Evolutionary conservation across 139 green algal genomes (phyloP), one percentile per base, ranked within the genome.

Genomic region (Marvania coccoides): DNA sequence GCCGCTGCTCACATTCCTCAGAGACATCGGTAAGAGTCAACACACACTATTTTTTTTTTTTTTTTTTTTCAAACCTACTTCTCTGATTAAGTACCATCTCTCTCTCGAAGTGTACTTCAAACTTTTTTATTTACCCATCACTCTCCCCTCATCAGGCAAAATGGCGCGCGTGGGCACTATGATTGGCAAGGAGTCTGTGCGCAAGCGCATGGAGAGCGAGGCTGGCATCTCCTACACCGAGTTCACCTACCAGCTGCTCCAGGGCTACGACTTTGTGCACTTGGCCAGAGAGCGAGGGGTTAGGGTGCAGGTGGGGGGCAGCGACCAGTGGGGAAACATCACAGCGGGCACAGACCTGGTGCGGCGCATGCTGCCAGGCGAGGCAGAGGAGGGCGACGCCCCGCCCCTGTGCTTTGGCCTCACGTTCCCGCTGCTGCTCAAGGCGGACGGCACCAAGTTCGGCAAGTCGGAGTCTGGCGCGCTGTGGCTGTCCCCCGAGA

Each of bases 281-380:
- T 74, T 98, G 62, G 79, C 76, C 60, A 62, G 66, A 29, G 63
- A 92, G 29, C 74, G 93, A 19, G 85, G 83, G 28, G 88, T 97
- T 24, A 70, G 78, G 3, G 85, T 97, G 61, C 88, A 98, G 76
- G 76, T 96, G 12, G 92, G 94, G 29, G 94, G 94, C 39, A 92
- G 81, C 61, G 94, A 98, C 79, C 94, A 99, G 77, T 97, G 90
- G 93, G 94, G 94, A 47, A 99, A 99, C 88, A 98, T 98, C 78
- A 93, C 83, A 3, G 89, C 92, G 0, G 86, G 72, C 29, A 95
- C 89, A 1, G 92, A 97, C 60, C 82, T 98, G 35, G 75, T 94
- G 23, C 68, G 88, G 23, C 75, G 78, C 62, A 75, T 96, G 70
- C 58, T 90, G 58, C n/a, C n/a, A n/a, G n/a, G n/a, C n/a, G 82